Evolutionary conservation across 176 grass and related monocot genomes (phyloP), one percentile per base, ranked within the genome.

Genomic region (Rhynchospora breviuscula): DNA sequence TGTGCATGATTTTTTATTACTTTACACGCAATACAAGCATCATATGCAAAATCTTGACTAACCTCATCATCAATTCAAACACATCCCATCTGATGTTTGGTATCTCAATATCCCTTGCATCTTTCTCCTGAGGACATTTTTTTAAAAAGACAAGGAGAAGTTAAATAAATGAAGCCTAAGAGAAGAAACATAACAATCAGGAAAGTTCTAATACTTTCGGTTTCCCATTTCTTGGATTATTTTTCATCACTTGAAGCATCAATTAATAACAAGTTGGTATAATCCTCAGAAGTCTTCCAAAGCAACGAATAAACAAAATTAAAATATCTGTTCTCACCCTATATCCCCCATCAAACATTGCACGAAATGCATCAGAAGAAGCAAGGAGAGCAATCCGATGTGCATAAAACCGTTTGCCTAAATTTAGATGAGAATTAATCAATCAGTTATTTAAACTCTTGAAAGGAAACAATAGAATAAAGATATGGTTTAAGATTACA

Each of bases 61-160:
- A 96, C 97, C 97, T 99, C 97, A 99, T 99, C 97, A 99, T 99
- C 63, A 96, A 84, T 86, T 96, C 93, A 69, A 99, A 99, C 60
- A 99, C 87, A 1, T 94, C 90, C 93, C 93, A 96, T 88, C 87
- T 90, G 80, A 99, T 93, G 79, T 99, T 96, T 62, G 97, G 97
- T 84, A 99, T 99, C 91, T 99, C 97, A 84, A 99, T 99, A 83
- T 99, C 97, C 87, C 91, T 96, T 79, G 97, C 91, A 84, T 99
- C 97, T 87, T 96, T 99, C 89, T 99, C 97, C 97, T 99, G 84
- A 88, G 84, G 63, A 81, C 85, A 80, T 6, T 62, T 15, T 53
- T 68, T 79, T 73, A 1, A 61, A 61, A 85, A 53, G 29, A 76
- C 54, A 22, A 77, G 73, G 13, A 54, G 1, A 77, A 31, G 10